phyloP scores from a whole-genome alignment of 2,329 filamentous ascomycete genomes.

The Volutella citrinella region DNA sequence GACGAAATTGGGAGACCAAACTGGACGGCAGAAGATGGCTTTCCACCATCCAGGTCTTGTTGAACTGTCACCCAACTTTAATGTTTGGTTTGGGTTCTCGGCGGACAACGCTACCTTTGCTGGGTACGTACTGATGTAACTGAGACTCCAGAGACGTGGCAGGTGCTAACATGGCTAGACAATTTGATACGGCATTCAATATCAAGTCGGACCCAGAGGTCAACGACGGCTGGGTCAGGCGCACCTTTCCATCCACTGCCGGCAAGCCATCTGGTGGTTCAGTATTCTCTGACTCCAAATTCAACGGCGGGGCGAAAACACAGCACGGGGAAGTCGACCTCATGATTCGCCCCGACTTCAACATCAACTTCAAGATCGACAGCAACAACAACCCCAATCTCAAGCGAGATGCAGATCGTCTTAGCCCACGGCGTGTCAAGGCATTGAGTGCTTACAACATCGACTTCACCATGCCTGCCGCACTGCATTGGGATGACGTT shows the following conservation, averaged over 20 bases:
- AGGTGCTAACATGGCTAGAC: background rate
- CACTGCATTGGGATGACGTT: background rate
- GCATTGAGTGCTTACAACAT: constrained; percentile 1
- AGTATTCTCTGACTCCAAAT: too few species aligned
- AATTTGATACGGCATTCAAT: constrained; percentile 3
- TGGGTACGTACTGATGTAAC: background rate
- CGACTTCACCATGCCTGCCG: constrained; percentile 1
- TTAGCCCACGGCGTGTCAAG: background rate
- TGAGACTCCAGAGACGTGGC: background rate
- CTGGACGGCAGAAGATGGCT: background rate
- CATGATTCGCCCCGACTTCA: constrained; percentile 1
- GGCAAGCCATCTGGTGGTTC: constrained; percentile 3
- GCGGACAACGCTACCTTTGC: constrained; percentile 2
- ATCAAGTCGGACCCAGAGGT: constrained; percentile 4
- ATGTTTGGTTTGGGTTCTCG: constrained; percentile 2
- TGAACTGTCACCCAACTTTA: constrained; percentile 1
- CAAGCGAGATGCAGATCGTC: constrained; percentile 1
- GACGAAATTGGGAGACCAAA: background rate
- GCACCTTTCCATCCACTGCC: constrained; percentile 4
- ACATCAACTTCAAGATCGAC: background rate
- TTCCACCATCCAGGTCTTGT: constrained; percentile 3
- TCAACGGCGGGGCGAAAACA: constrained; percentile 1
- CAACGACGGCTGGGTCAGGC: constrained; percentile 3
- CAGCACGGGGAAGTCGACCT: constrained; percentile 1
- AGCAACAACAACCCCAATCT: background rate